Evolutionary conservation across 2,329 filamentous ascomycete genomes (phyloP).

Genomic region (Sporothrix sp.): DNA sequence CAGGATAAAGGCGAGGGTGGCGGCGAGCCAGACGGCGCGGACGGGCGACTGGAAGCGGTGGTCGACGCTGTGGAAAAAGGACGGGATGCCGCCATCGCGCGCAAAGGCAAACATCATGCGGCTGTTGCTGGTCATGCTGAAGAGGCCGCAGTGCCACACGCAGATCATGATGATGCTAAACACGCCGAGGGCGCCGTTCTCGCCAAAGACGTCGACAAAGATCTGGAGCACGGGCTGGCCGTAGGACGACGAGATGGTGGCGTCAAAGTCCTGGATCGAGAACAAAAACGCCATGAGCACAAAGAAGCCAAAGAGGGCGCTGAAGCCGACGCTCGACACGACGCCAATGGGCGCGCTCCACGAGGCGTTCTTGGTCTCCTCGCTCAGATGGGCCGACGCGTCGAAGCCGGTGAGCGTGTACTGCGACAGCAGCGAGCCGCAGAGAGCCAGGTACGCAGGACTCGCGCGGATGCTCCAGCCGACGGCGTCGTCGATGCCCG

Average conservation of each 20-base stretch:
- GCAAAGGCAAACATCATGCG: slow-evolving; percentile 53
- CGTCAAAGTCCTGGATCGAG: slow-evolving; percentile 46
- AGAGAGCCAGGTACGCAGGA: slow-evolving; percentile 44
- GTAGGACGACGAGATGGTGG: slow-evolving; percentile 35
- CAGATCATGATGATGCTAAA: slow-evolving; percentile 48
- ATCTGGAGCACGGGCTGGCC: slow-evolving; percentile 49
- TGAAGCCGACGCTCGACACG: slow-evolving; percentile 46
- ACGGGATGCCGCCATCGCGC: slow-evolving; percentile 44
- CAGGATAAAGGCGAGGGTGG: slow-evolving; percentile 43
- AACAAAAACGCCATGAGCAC: slow-evolving; percentile 48
- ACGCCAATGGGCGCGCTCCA: slow-evolving; percentile 50
- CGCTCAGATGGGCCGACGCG: slow-evolving; percentile 45
- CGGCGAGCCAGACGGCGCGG: slow-evolving; percentile 46
- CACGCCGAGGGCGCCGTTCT: slow-evolving; percentile 43
- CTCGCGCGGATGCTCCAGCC: slow-evolving; percentile 46
- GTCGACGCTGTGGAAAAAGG: slow-evolving; percentile 46
- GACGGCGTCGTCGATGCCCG: slow-evolving; percentile 32
- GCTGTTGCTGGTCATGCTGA: slow-evolving; percentile 46
- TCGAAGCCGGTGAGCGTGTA: slow-evolving; percentile 41
- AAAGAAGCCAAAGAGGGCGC: slow-evolving; percentile 48
- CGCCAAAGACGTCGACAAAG: slow-evolving; percentile 45
- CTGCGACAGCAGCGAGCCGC: slow-evolving; percentile 44
- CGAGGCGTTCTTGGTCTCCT: slow-evolving; percentile 46
- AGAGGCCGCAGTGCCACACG: slow-evolving; percentile 52
- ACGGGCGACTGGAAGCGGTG: slow-evolving; percentile 38